Conservation (phyloP, 2,329 filamentous ascomycete genomes). For the Phoma sp. region DNA sequence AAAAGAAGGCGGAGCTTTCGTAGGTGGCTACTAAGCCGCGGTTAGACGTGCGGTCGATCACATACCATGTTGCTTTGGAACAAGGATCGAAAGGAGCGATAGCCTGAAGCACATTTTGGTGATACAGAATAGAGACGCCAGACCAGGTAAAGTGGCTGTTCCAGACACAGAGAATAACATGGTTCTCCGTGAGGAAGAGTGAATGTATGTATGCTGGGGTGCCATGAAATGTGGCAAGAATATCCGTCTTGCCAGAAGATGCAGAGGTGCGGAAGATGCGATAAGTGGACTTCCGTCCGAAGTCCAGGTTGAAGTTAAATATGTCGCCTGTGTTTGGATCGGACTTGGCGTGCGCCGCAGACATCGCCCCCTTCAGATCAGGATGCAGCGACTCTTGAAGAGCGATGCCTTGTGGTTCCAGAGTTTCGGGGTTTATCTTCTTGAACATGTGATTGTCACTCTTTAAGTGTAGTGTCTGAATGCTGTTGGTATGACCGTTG, state of each 20-base stretch:
- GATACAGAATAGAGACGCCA: conserved; percentile 69
- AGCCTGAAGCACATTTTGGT: conserved; percentile 72
- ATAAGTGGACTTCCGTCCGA: conserved; percentile 67
- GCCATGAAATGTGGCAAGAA: conserved; percentile 71
- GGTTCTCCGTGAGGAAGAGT: conserved; percentile 74
- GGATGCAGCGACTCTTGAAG: conserved; percentile 70
- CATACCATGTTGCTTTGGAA: conserved; percentile 71
- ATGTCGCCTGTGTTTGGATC: conserved; percentile 77
- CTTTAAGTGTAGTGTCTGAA: conserved; percentile 64
- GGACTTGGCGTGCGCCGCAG: conserved; percentile 74
- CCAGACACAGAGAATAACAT: conserved; percentile 77
- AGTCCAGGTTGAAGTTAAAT: conserved; percentile 81
- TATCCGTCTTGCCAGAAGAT: conserved; percentile 69
- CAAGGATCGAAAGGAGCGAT: conserved; percentile 68
- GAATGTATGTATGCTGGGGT: conserved; percentile 81
- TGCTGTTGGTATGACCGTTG: conserved; percentile 46
- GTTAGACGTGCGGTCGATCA: conserved; percentile 70
- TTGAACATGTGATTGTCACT: conserved; percentile 66
- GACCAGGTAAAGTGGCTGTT: conserved; percentile 65
- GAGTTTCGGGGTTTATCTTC: conserved; percentile 71
- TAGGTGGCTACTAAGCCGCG: conserved; percentile 74
- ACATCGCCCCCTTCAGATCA: conserved; percentile 69
- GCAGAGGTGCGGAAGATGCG: conserved; percentile 73
- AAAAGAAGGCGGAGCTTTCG: conserved; percentile 73
- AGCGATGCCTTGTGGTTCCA: conserved; percentile 74